Base-by-base conservation (phyloP, 352 stramenopile genomes). In the Pythium coloratum region DNA sequence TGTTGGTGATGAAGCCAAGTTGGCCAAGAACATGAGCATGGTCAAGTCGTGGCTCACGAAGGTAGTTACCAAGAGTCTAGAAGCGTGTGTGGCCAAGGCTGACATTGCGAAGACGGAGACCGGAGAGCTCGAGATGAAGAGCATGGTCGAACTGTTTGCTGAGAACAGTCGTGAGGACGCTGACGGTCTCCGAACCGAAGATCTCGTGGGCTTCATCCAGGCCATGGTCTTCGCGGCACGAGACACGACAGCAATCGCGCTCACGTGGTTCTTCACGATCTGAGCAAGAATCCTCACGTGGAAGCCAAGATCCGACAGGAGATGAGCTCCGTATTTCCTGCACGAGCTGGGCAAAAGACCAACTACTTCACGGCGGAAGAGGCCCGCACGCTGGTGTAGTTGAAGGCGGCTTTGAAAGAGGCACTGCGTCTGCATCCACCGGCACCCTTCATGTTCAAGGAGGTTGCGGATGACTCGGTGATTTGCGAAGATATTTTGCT, bases 191-290 rank as follows among this genome's bases (percentile, higher is more conserved):
- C 69, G 81, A 10, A 63, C 74, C 12, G 82, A 80, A 40, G 84
- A 82, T 50, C 71, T 95, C 20, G 60, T 83, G 8, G 80, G 92
- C 32, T 73, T 96, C 28, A 75, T 88, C 7, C 75, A 94, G 8
- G 76, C 75, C 6, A 78, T 96, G 46, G 69, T 96, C 34, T 57
- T 89, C 24, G 88, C 79, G 9, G 88, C 88, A 1, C 77, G 88
- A 18, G 89, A 96, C 66, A 95, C 83, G 0, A 95, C 88, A 1
- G 83, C 88, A 3, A 70, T 59, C 59, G 82, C 86, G 20, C 50
- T 95, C n/a, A 76, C 72, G 33, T 96, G 89, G 89, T 69, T 90
- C 3, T 73, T 96, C 34, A 89, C 57, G 81, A 82, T 65, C 69
- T 96, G 6, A 78, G 83, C 55, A 73, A 72, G 14, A 71, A 94